Percentiles rank a stretch among this genome's conserved stretches.
These are phyloP conservation scores for Daldinia caldariorum DNA, from an alignment of 495 filamentous ascomycete genomes.

Conservation along the genomic window DNA sequence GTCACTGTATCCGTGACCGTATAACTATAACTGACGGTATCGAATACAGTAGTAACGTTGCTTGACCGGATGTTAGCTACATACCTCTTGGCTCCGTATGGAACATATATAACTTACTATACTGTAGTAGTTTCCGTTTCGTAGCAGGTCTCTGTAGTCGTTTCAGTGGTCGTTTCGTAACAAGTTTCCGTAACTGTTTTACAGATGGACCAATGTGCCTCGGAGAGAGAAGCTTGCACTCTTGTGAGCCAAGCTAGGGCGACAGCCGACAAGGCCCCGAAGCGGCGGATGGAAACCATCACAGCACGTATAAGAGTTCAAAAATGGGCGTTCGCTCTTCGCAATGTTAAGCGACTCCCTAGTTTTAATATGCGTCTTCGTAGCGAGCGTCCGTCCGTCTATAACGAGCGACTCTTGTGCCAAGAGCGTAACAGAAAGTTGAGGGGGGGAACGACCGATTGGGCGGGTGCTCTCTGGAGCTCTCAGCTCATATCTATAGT, in stretches of 20 bases:
- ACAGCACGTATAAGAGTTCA: constrained; percentile 12
- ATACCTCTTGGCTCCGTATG: background rate
- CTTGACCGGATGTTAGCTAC: constrained; percentile 29
- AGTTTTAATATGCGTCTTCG: constrained; percentile 23
- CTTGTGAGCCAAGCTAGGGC: constrained; percentile 27
- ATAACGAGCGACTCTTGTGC: constrained; percentile 37
- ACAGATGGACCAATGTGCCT: constrained; percentile 24
- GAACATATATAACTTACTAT: constrained; percentile 33
- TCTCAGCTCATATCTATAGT: constrained; percentile 33
- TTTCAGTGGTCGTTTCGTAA: constrained; percentile 27
- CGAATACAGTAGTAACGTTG: constrained; percentile 29
- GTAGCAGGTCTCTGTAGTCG: constrained; percentile 19
- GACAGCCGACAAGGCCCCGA: constrained; percentile 37
- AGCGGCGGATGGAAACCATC: constrained; percentile 35
- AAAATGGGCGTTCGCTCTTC: background rate
- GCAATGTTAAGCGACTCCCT: constrained; percentile 1
- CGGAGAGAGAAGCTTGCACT: constrained; percentile 15
- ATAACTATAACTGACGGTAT: constrained; percentile 22
- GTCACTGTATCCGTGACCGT: background rate
- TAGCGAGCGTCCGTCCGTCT: constrained; percentile 40
- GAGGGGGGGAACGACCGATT: constrained; percentile 12
- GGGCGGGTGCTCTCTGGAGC: constrained; percentile 12
- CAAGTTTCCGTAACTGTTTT: constrained; percentile 37
- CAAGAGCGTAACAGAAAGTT: constrained; percentile 23
- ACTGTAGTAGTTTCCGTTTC: constrained; percentile 37